Evolutionary conservation across 805 yeast genomes (phyloP), one percentile per base, ranked within the genome.

Genomic region (Saccharomyces jurei): DNA sequence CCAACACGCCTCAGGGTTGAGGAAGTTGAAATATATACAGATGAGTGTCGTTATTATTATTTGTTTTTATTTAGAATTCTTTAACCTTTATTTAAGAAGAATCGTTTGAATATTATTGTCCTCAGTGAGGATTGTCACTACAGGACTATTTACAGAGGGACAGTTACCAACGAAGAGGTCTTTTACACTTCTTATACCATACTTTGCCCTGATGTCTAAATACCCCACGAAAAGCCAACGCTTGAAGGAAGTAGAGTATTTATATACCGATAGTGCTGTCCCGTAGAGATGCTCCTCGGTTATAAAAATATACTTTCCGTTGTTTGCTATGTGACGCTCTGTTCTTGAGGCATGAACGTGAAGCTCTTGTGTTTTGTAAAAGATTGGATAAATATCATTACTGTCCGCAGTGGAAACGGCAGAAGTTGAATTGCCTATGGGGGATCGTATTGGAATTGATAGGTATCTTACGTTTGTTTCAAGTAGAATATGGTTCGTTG

Each of bases 121-220:
- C 17, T 36, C 44, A 36, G 44, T 36, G 17, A 36, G 44, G 25
- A 36, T 36, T 8, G 44, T 21, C 44, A 36, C 25, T 2, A 36
- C 22, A 6, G 44, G 44, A 22, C 44, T 36, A 36, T 36, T 36
- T 6, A 36, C 25, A 9, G 44, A 36, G 44, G 25, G 44, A 4
- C 44, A 17, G 25, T 36, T 36, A n/a, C 44, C 25, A n/a, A 17
- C 44, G 10, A 36, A 36, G 9, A 36, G 25, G 22, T 36, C 44
- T 36, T 36, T 36, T 3, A 60, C 60, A 26, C 54, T 56, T 22
- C 28, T 51, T 46, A 63, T 54, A 36, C 58, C 58, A 51, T 55
- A 63, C 41, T 60, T 62, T 14, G 66, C 59, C 25, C 58, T 53
- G 31, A 63, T 52, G 51, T 63, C 67, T 22, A 54, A 49, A 48